Conservation (phyloP, 306 rosid species). For the Trifolium subterraneum region DNA sequence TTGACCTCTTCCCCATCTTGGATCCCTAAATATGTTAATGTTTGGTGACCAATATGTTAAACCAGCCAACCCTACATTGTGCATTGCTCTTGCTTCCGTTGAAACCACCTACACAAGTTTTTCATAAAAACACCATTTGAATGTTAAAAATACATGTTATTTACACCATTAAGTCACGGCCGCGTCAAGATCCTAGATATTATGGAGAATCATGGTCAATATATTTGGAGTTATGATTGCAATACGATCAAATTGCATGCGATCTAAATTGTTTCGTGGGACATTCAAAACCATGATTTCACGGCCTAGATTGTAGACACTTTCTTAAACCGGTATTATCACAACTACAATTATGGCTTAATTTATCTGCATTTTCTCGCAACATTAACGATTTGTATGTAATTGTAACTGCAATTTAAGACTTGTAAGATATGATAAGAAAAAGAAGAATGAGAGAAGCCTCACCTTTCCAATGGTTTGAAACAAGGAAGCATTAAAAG, state of each 20-base stretch:
- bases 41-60: conserved; percentile 95
- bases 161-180: not conserved
- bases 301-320: too few species aligned
- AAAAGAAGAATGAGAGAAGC: not conserved
- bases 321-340: too few species aligned
- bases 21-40: conserved; percentile 92
- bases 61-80: conserved; percentile 60
- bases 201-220: not conserved
- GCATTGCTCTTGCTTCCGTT: conserved; percentile 71
- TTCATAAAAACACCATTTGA: conserved; percentile 25
- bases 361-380: not conserved
- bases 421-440: not conserved
- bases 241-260: not conserved
- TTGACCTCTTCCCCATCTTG: conserved; percentile 99
- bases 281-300: too few species aligned
- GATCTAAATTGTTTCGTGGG: not conserved
- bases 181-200: not conserved
- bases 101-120: conserved; percentile 49
- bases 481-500: conserved; percentile 56
- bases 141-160: not conserved
- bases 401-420: too few species aligned
- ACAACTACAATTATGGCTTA: not conserved
- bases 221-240: not conserved
- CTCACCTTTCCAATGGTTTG: conserved; percentile 88
- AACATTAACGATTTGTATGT: not conserved